Conservation (phyloP, 441 rosid species). For the Breynia disticha region DNA sequence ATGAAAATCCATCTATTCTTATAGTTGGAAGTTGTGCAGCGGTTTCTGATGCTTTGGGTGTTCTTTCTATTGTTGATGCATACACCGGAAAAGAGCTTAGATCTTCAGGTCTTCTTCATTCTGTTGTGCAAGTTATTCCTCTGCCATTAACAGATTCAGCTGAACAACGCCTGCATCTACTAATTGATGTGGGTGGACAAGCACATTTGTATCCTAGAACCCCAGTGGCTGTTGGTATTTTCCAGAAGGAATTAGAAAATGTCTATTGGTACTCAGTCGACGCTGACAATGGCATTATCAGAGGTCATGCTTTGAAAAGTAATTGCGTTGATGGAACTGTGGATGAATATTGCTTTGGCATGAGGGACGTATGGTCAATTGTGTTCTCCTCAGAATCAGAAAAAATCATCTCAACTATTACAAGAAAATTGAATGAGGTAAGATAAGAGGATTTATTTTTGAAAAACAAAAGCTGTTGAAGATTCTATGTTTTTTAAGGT, state of each 20-base stretch:
- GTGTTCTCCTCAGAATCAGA: slow-evolving; percentile 86
- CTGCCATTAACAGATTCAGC: slow-evolving; percentile 81
- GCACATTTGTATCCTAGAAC: slow-evolving; percentile 87
- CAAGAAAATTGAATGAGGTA: slow-evolving; percentile 83
- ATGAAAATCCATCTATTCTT: slow-evolving; percentile 87
- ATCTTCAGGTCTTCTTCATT: slow-evolving; percentile 51
- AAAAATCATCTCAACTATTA: slow-evolving; percentile 66
- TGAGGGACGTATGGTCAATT: slow-evolving; percentile 78
- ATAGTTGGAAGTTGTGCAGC: slow-evolving; percentile 72
- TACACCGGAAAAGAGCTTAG: slow-evolving; percentile 74
- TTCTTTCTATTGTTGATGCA: slow-evolving; percentile 79
- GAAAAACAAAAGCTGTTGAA: neutral
- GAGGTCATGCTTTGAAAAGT: slow-evolving; percentile 67
- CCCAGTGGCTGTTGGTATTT: slow-evolving; percentile 57
- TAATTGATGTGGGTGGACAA: slow-evolving; percentile 50
- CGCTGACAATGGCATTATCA: slow-evolving; percentile 54
- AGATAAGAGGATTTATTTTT: neutral
- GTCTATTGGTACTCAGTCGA: slow-evolving; percentile 89
- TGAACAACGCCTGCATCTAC: slow-evolving; percentile 84
- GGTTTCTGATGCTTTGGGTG: slow-evolving; percentile 49
- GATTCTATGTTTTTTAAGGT: neutral
- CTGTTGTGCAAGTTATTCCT: slow-evolving; percentile 73
- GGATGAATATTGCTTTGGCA: slow-evolving; percentile 72
- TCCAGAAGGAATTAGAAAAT: slow-evolving; percentile 60
- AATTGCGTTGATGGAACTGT: slow-evolving; percentile 41